A percentile compares a stretch with the other conserved stretches of the same genome.
Evolutionary conservation across 1,139 yeast species (phyloP).

Genomic region (Yamadazyma sp.): DNA sequence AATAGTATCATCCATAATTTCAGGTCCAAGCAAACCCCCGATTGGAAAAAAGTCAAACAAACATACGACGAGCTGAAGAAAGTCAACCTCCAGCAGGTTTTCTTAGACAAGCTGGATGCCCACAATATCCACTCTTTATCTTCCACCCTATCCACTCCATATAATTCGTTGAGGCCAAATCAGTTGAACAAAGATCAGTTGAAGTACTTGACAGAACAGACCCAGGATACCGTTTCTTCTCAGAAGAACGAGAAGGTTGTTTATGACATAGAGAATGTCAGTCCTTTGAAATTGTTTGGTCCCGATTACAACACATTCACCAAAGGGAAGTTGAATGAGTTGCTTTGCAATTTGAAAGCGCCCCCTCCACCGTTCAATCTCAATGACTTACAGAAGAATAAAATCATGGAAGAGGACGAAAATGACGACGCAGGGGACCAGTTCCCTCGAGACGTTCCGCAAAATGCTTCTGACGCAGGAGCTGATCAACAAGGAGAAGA

Average conservation of each 20-base stretch:
- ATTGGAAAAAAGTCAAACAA: conserved; percentile 37
- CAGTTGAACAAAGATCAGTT: conserved; percentile 24
- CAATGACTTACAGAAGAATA: conserved; percentile 2
- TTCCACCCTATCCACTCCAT: conserved; percentile 40
- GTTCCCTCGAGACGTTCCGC: not conserved
- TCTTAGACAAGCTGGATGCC: conserved; percentile 9
- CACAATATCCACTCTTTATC: conserved; percentile 25
- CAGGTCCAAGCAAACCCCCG: conserved; percentile 30
- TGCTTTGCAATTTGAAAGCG: conserved; percentile 16
- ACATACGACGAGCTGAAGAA: conserved; percentile 29
- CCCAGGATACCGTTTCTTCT: not conserved
- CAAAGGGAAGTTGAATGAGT: conserved; percentile 34
- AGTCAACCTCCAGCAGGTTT: conserved; percentile 28
- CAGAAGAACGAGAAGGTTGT: not conserved
- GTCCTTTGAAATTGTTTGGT: conserved; percentile 43
- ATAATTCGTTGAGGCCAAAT: conserved; percentile 13
- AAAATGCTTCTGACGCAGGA: not conserved
- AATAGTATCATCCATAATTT: conserved; percentile 40
- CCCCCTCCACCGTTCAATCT: conserved; percentile 11
- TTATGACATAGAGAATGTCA: conserved; percentile 23
- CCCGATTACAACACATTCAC: conserved; percentile 45
- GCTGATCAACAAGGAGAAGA: not conserved
- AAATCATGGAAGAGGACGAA: conserved; percentile 6
- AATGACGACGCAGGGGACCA: not conserved
- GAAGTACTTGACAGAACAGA: not conserved